Conservation (phyloP, 1,284 basidiomycete genomes). For the Trametes sp. region DNA sequence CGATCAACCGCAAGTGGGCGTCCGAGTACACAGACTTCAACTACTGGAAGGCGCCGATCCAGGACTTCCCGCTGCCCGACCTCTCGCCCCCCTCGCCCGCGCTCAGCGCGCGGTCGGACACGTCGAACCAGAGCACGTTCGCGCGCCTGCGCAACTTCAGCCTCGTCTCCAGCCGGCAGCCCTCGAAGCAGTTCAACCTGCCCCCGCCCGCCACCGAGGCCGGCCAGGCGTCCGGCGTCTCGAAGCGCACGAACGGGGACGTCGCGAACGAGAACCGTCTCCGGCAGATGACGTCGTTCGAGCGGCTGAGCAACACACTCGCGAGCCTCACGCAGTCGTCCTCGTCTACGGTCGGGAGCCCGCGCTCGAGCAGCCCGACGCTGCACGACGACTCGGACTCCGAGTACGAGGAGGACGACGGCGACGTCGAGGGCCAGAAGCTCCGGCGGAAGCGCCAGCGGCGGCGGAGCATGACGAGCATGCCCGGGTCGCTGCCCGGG, state of each 20-base stretch:
- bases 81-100: slow-evolving; percentile 92
- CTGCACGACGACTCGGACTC: slow-evolving; percentile 63
- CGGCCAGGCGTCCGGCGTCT: slow-evolving; percentile 27
- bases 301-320: slow-evolving; percentile 66
- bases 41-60: slow-evolving; percentile 89
- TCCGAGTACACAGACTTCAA: slow-evolving; percentile 98
- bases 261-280: slow-evolving; percentile 45
- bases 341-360: slow-evolving; percentile 52
- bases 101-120: slow-evolving; percentile 90
- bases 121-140: slow-evolving; percentile 75
- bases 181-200: slow-evolving; percentile 41
- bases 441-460: slow-evolving; percentile 51
- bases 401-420: slow-evolving; percentile 50
- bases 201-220: slow-evolving; percentile 42
- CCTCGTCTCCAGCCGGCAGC: slow-evolving; percentile 62
- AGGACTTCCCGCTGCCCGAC: slow-evolving; percentile 87
- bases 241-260: slow-evolving; percentile 16
- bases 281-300: slow-evolving; percentile 76
- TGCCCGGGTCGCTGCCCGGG: slow-evolving; percentile 78
- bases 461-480: slow-evolving; percentile 73
- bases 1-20: slow-evolving; percentile 87
- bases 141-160: slow-evolving; percentile 85
- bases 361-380: slow-evolving; percentile 58
- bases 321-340: slow-evolving; percentile 53
- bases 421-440: slow-evolving; percentile 46